Evolutionary conservation across 305 asterid species (phyloP), one percentile per base, ranked within the genome.

Genomic region (Fraxinus paxiana): DNA sequence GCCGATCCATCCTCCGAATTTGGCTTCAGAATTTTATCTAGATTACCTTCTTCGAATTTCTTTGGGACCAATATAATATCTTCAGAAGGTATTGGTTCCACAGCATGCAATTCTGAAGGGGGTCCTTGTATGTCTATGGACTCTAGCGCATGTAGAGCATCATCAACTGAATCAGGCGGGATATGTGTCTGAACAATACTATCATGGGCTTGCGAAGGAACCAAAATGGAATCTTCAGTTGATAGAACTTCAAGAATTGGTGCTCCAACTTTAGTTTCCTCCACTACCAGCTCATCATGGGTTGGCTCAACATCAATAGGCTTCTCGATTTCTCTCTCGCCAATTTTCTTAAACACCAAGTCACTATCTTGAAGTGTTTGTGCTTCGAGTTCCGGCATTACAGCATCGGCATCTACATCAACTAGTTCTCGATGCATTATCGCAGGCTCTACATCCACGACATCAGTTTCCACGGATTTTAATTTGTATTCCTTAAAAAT

Each of bases 301-400:
- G 56, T 28, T 56, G 85, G 82, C 72, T 82, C 86, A 82, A 73
- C 63, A 76, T 24, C 73, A 75, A 41, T 77, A 6, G 82, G 41
- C 54, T 83, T 81, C 75, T 87, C 77, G 1, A 65, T 75, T n/a
- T 59, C 86, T 69, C 63, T 17, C n/a, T 71, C 80, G 38, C 74
- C 59, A 48, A 56, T 78, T 79, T 85, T 77, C 81, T 84, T 73
- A 80, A 84, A 75, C 20, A 72, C 85, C 75, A 61, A 65, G 61
- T 80, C 82, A 7, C 83, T 80, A 75, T 84, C 90, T 85, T 88
- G 85, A 74, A 79, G 63, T 48, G 85, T 83, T 77, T 71, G 82
- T 82, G 86, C 90, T 87, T 91, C 92, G 34, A 81, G 59, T 73
- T 79, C 87, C 72, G 86, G 82, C 90, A 83, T 83, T 35, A 31